Percentiles rank a stretch among this genome's conserved stretches.
These are phyloP conservation scores for Nothomitra cinnamomea DNA, from an alignment of 2,329 filamentous ascomycete genomes.

Conservation along the genomic window DNA sequence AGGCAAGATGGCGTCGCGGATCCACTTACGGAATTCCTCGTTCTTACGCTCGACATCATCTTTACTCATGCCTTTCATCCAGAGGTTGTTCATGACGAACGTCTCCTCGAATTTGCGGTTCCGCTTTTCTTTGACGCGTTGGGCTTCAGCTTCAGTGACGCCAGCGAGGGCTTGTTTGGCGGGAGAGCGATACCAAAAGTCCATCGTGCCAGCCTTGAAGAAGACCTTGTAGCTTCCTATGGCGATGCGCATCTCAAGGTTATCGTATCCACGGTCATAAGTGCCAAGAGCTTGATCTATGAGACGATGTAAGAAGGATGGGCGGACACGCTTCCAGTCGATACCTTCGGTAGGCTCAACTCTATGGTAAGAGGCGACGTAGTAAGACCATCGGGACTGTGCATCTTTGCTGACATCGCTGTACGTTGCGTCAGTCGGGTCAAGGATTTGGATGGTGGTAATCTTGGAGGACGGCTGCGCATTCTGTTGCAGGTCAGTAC, in stretches of 20 bases:
- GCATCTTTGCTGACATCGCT: conserved; percentile 52
- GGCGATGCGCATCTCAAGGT: conserved; percentile 27
- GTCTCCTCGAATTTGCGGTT: conserved; percentile 24
- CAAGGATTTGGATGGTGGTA: conserved; percentile 65
- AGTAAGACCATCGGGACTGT: conserved; percentile 72
- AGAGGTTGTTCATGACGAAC: conserved; percentile 26
- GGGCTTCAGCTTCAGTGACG: conserved; percentile 15
- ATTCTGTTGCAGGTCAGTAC: conserved; percentile 26
- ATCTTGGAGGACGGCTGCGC: conserved; percentile 46
- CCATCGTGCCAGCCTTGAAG: conserved; percentile 22
- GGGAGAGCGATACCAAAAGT: conserved; percentile 2
- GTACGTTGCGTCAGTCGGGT: conserved; percentile 65
- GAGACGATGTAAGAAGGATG: conserved; percentile 25
- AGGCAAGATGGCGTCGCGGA: not conserved
- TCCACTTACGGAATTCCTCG: conserved; percentile 11
- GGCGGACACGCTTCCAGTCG: conserved; percentile 17
- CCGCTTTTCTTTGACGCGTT: conserved; percentile 18
- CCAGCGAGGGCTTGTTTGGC: not conserved
- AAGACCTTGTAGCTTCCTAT: conserved; percentile 26
- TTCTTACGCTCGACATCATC: conserved; percentile 30
- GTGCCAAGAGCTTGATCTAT: conserved; percentile 18
- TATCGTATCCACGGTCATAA: conserved; percentile 19
- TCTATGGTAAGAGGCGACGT: conserved; percentile 80
- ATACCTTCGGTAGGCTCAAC: conserved; percentile 56
- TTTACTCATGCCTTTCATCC: conserved; percentile 28